Base-by-base conservation (phyloP, 768 basidiomycete genomes). In the Pleurotus tuber-regium region DNA sequence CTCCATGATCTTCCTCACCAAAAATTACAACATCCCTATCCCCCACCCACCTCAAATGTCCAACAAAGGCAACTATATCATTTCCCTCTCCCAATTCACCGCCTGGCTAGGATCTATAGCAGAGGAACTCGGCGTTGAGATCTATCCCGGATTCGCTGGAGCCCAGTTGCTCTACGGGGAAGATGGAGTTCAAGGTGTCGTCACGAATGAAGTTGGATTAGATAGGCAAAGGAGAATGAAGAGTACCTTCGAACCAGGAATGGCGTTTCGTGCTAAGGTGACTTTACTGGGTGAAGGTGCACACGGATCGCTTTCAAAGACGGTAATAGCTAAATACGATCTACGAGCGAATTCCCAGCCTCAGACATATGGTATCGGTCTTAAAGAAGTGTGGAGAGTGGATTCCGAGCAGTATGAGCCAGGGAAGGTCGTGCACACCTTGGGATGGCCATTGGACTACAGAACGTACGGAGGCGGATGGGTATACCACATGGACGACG, bases 301-400 rank as follows among this genome's bases (percentile, higher is more conserved):
- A 2, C 96, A 98, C 55, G 97, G 97, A 0, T 89, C 86, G 4
- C 76, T 98, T 10, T 83, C 88, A 3, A 96, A 98, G 67, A 76
- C 84, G 47, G 81, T 85, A 2, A 82, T 91, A 51, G 74, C 76
- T 18, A 78, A 82, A 59, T 96, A 94, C 69, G 72, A 84, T 44
- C 73, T 98, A 8, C 72, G 93, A 56, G 81, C 69, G 61, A 75
- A 77, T 59, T 66, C 70, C 0, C 87, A 96, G 66, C 87, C 88
- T 2, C 97, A 98, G 72, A 98, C 96, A 2, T 98, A 98, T 60
- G 97, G 88, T 0, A 83, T 99, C 51, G 97, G 97, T 2, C 72
- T 98, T 46, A 98, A 99, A 74, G 96, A 99, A 67, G 93, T 98
- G 1, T 98, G 97, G 97, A 82, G 89, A 30, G 86, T 99, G 10